A percentile compares a stretch with the other conserved stretches of the same genome.
Conservation (phyloP, 2,329 filamentous ascomycete species). For the Microcyclospora pomicola region DNA sequence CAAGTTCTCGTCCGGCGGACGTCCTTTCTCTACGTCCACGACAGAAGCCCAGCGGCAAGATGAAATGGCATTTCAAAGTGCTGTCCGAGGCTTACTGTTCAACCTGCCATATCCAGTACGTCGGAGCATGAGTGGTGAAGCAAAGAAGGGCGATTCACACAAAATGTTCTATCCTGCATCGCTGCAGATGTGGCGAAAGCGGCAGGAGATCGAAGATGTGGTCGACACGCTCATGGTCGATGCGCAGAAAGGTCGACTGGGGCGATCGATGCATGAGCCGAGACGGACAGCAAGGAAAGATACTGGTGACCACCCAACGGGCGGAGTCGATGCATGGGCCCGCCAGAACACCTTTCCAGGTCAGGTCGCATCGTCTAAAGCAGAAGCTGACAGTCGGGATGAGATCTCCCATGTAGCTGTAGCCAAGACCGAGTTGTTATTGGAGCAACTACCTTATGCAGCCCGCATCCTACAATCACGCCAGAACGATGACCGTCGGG, state of each 20-base stretch:
- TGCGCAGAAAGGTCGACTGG: conserved; percentile 30
- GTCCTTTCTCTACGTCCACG: conserved; percentile 35
- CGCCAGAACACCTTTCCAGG: conserved; percentile 1
- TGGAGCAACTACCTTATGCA: conserved; percentile 81
- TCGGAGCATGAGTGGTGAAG: conserved; percentile 29
- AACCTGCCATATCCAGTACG: conserved; percentile 77
- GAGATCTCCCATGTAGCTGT: conserved; percentile 20
- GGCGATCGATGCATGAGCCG: neutral
- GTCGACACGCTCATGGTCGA: conserved; percentile 56
- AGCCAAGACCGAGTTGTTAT: conserved; percentile 58
- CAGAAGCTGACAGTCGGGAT: neutral
- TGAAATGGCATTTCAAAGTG: conserved; percentile 85
- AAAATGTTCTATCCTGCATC: conserved; percentile 90
- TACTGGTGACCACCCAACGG: neutral
- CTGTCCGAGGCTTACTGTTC: conserved; percentile 74
- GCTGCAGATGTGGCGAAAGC: conserved; percentile 67
- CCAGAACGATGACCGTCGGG: conserved; percentile 5
- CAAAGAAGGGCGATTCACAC: conserved; percentile 43
- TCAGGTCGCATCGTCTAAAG: neutral
- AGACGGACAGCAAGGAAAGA: neutral
- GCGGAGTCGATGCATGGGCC: conserved; percentile 14
- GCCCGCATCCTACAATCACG: conserved; percentile 42
- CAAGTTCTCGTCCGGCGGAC: conserved; percentile 47
- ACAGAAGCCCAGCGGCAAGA: conserved; percentile 74
- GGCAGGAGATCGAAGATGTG: conserved; percentile 65